These are phyloP conservation scores for Kwoniella botswanensis DNA, from an alignment of 768 basidiomycete species.

Conservation along the genomic window DNA sequence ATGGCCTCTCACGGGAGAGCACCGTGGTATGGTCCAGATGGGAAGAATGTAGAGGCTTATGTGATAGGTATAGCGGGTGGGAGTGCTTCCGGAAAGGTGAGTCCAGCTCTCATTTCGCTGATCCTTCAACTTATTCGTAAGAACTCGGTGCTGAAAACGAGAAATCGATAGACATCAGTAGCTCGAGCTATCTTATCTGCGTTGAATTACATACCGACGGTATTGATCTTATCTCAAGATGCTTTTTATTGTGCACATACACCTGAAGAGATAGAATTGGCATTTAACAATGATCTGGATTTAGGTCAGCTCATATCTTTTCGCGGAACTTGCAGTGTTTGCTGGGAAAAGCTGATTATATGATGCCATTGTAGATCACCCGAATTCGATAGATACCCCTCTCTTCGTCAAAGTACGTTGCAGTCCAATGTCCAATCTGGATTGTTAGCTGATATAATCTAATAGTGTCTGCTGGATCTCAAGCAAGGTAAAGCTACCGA, in stretches of 20 bases:
- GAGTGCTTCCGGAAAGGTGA: conserved; percentile 60
- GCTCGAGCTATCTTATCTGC: conserved; percentile 58
- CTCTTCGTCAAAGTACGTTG: conserved; percentile 75
- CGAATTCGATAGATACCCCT: conserved; percentile 88
- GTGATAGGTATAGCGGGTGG: conserved; percentile 62
- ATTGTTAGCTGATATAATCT: neutral
- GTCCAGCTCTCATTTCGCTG: conserved; percentile 1
- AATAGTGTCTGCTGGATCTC: conserved; percentile 80
- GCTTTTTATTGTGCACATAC: conserved; percentile 88
- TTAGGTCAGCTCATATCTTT: conserved; percentile 20
- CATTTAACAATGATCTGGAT: conserved; percentile 69
- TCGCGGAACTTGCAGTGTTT: neutral
- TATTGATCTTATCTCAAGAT: conserved; percentile 85
- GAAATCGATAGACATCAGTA: conserved; percentile 50
- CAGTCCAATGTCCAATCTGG: neutral
- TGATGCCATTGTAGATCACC: conserved; percentile 70
- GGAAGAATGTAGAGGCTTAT: conserved; percentile 57
- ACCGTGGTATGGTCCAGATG: conserved; percentile 59
- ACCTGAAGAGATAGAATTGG: conserved; percentile 78
- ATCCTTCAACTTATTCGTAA: no score
- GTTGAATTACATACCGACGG: conserved; percentile 60
- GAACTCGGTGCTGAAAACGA: no score
- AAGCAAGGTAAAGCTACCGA: conserved; percentile 73
- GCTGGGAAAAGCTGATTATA: conserved; percentile 65
- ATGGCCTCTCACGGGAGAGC: conserved; percentile 53